Conservation (phyloP, 495 filamentous ascomycete species). For the Tuber magnatum region DNA sequence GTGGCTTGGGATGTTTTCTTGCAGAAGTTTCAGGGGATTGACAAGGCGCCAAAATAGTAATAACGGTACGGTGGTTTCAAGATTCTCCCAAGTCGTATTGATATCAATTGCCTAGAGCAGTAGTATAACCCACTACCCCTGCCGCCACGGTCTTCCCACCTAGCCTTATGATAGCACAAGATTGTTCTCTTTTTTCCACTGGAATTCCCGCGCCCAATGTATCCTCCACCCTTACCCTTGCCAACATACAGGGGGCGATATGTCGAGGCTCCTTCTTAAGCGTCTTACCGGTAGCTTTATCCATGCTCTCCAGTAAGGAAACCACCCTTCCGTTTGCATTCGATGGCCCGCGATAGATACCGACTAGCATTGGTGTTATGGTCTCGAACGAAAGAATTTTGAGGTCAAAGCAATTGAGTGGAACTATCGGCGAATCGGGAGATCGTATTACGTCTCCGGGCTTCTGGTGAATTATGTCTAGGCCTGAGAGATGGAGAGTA, state of each 20-base stretch:
- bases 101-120: neutral
- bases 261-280: constrained; percentile 79
- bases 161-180: constrained; percentile 73
- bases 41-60: neutral
- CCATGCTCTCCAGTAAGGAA: constrained; percentile 61
- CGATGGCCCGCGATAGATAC: constrained; percentile 76
- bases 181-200: constrained; percentile 64
- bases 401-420: constrained; percentile 61
- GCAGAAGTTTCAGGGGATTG: neutral
- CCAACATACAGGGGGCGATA: constrained; percentile 63
- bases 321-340: constrained; percentile 69
- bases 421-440: constrained; percentile 57
- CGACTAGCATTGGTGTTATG: constrained; percentile 77
- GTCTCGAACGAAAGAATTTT: constrained; percentile 88
- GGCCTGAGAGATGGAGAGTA: constrained; percentile 72
- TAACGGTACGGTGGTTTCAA: neutral
- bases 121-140: constrained; percentile 64
- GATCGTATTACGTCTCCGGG: constrained; percentile 79
- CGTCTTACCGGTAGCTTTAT: constrained; percentile 62
- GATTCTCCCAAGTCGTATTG: neutral
- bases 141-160: constrained; percentile 79
- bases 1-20: neutral
- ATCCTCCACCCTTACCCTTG: constrained; percentile 64
- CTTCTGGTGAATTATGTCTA: constrained; percentile 72
- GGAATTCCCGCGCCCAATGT: constrained; percentile 58